These are phyloP conservation scores for Myxozyma melibiosi DNA, from an alignment of 805 yeast species.

Conservation along the genomic window DNA sequence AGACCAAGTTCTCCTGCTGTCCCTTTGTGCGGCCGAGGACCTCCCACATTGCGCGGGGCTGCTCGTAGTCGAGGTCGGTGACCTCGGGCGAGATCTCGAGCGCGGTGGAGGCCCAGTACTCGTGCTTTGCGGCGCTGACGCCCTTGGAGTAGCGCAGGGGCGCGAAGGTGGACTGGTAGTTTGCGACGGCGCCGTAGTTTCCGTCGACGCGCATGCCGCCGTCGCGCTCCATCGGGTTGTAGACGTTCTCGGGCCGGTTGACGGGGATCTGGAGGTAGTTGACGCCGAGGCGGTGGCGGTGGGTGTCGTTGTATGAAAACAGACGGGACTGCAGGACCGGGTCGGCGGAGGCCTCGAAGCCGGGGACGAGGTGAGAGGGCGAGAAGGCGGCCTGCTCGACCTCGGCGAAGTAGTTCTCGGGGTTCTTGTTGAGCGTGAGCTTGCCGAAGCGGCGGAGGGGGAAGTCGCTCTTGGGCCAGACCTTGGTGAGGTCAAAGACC, in stretches of 20 bases:
- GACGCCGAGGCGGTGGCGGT: slow-evolving; percentile 72
- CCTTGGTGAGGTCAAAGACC: slow-evolving; percentile 57
- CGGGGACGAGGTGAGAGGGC: slow-evolving; percentile 73
- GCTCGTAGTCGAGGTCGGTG: slow-evolving; percentile 72
- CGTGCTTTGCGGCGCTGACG: slow-evolving; percentile 56
- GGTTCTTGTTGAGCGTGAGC: slow-evolving; percentile 57
- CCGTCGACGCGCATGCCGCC: slow-evolving; percentile 56
- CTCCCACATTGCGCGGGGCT: slow-evolving; percentile 76
- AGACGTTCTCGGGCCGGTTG: slow-evolving; percentile 56
- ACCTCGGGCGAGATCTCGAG: slow-evolving; percentile 58
- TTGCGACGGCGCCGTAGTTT: slow-evolving; percentile 55
- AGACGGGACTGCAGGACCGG: slow-evolving; percentile 76
- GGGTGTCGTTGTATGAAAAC: slow-evolving; percentile 76
- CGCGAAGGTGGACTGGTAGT: slow-evolving; percentile 42
- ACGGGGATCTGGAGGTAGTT: slow-evolving; percentile 70
- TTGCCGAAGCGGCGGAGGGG: slow-evolving; percentile 60
- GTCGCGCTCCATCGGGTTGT: slow-evolving; percentile 57
- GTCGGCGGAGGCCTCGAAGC: slow-evolving; percentile 74
- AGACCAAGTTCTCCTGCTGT: slow-evolving; percentile 81
- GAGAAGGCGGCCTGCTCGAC: slow-evolving; percentile 66
- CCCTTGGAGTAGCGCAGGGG: slow-evolving; percentile 38
- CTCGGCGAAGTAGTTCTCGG: slow-evolving; percentile 55
- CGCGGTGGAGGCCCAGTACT: slow-evolving; percentile 80
- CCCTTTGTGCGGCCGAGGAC: slow-evolving; percentile 76
- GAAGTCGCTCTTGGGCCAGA: slow-evolving; percentile 60